Percentiles rank a stretch among this genome's conserved stretches.
These are phyloP conservation scores for Rhynchosporium secalis DNA, from an alignment of 2,329 filamentous ascomycete species.

Conservation along the genomic window DNA sequence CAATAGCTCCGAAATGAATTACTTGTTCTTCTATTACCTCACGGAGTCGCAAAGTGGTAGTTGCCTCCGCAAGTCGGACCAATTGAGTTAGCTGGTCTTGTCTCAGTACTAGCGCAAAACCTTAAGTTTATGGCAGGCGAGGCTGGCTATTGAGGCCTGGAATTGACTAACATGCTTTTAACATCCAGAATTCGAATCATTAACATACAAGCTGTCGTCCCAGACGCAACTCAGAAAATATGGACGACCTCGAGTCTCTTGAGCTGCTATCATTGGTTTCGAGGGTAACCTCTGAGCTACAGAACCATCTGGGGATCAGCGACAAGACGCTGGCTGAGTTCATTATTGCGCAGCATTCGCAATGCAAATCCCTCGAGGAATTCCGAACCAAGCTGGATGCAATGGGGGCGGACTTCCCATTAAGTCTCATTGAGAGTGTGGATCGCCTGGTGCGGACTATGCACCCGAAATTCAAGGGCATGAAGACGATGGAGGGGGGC, in stretches of 20 bases:
- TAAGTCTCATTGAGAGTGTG: conserved; percentile 85
- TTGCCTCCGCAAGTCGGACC: no score
- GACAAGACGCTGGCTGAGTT: conserved; percentile 97
- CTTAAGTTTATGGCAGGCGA: neutral
- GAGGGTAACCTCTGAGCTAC: conserved; percentile 89
- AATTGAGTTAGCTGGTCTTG: neutral
- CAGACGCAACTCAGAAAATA: conserved; percentile 21
- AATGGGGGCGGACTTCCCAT: conserved; percentile 79
- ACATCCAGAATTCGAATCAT: neutral
- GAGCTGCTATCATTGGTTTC: conserved; percentile 93
- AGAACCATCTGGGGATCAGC: conserved; percentile 88
- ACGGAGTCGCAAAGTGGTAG: no score
- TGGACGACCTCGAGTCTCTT: conserved; percentile 75
- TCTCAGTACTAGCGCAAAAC: neutral
- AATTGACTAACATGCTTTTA: neutral
- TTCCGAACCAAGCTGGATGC: conserved; percentile 76
- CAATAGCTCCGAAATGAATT: no score
- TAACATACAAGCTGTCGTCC: neutral
- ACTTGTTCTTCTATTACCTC: no score
- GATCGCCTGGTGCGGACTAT: conserved; percentile 85
- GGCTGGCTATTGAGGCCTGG: neutral
- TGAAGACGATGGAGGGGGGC: conserved; percentile 43
- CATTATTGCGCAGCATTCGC: conserved; percentile 83
- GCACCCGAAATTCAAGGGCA: conserved; percentile 82
- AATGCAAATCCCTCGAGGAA: conserved; percentile 67